Conservation (phyloP, 2,329 filamentous ascomycete genomes). For the Fusarium heterosporum region DNA sequence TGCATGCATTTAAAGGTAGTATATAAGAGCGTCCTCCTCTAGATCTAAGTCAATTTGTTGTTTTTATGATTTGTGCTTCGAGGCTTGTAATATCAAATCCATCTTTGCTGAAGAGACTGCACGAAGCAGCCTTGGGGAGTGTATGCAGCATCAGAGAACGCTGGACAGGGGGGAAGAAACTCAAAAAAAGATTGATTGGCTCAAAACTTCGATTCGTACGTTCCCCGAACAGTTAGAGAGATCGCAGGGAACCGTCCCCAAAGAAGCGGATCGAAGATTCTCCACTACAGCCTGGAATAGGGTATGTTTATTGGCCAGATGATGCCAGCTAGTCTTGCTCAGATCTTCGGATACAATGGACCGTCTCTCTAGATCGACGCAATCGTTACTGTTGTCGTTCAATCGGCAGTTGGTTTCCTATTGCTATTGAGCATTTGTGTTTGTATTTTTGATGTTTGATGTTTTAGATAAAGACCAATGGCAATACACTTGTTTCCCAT, state of each 20-base stretch:
- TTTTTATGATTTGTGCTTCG: not conserved
- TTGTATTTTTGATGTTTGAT: not conserved
- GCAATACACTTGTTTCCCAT: not conserved
- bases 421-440: not conserved
- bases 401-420: constrained; percentile 2
- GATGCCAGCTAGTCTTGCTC: not conserved
- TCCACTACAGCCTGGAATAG: constrained; percentile 8
- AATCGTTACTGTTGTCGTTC: not conserved
- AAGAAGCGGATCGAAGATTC: constrained; percentile 38
- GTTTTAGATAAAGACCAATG: not conserved
- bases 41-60: too few species aligned
- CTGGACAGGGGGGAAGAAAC: not conserved
- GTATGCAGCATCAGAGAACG: constrained; percentile 3
- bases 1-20: too few species aligned
- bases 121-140: constrained; percentile 11
- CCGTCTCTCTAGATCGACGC: constrained; percentile 28
- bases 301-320: constrained; percentile 22
- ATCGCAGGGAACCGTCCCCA: constrained; percentile 38
- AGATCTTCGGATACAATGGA: constrained; percentile 23
- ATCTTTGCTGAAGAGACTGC: constrained; percentile 1
- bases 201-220: constrained; percentile 30
- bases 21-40: too few species aligned
- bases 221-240: constrained; percentile 29
- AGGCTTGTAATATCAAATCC: not conserved
- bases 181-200: constrained; percentile 20